Evolutionary conservation across 805 yeast species (phyloP).

Genomic region (Suhomyces kilbournensis): DNA sequence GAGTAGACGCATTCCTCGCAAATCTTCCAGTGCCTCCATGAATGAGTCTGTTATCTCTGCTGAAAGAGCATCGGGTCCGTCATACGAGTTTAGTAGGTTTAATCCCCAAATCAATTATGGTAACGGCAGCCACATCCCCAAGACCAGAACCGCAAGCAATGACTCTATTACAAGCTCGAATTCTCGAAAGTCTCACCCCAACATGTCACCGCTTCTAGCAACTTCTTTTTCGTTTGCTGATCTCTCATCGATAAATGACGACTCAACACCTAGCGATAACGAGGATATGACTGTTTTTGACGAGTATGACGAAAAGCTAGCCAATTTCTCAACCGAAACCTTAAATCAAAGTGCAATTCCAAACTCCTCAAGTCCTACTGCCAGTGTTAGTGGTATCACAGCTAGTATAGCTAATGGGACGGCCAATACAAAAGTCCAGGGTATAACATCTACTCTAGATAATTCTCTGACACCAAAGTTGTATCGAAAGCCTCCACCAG

Average conservation of each 20-base stretch:
- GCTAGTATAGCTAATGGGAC: background rate
- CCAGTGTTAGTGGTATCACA: conserved; percentile 10
- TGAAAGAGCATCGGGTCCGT: background rate
- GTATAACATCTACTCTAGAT: background rate
- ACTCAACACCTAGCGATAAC: background rate
- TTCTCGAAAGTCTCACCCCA: background rate
- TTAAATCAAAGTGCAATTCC: conserved; percentile 1
- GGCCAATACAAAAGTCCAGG: background rate
- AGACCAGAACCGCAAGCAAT: background rate
- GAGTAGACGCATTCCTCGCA: conserved; percentile 42
- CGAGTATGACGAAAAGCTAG: background rate
- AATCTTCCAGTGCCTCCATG: background rate
- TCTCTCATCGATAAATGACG: background rate
- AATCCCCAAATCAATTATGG: background rate
- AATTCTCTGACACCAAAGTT: background rate
- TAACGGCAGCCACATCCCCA: background rate
- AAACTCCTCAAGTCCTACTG: conserved; percentile 9
- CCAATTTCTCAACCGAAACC: background rate
- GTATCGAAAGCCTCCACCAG: conserved; percentile 8
- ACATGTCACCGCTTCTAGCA: background rate
- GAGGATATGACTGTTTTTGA: conserved; percentile 1
- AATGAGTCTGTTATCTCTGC: background rate
- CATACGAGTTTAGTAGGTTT: conserved; percentile 2
- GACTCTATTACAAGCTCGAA: background rate
- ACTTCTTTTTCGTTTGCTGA: background rate